Evolutionary conservation across 2,329 filamentous ascomycete genomes (phyloP), one percentile per base, ranked within the genome.

Genomic region (Claviceps africana): DNA sequence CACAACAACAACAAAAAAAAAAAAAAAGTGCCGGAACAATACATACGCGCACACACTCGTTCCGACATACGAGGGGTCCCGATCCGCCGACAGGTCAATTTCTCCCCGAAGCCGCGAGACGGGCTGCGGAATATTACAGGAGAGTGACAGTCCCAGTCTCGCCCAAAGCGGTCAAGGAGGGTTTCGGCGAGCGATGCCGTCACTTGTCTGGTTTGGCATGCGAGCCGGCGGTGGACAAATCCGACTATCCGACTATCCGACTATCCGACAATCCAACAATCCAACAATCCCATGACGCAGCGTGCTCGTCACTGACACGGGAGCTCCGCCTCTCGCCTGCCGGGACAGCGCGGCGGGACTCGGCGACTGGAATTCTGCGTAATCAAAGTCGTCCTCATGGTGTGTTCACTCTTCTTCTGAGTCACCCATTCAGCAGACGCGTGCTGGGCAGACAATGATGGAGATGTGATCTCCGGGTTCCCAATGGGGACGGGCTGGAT

Each of bases 161-260:
- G 33, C 33, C 33, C 15, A 37, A 37, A 37, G 33, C 33, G 33
- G 33, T 37, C 13, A 5, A 33, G 13, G 17, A 3, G 17, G 17
- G 13, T 15, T 3, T 31, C 5, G n/a, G 15, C 22, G n/a, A 35
- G 19, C 30, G 43, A 46, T 42, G 33, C 37, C 43, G 50, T 51
- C 43, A 47, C 45, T 25, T 47, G 50, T n/a, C n/a, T n/a, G n/a
- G n/a, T n/a, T n/a, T n/a, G n/a, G 43, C 35, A 51, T 51, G 43
- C 33, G 25, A 42, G n/a, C 33, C 19, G 30, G 25, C 40, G 19
- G 42, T n/a, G n/a, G n/a, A n/a, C n/a, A n/a, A n/a, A n/a, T n/a
- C n/a, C n/a, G n/a, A n/a, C n/a, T n/a, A n/a, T n/a, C n/a, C n/a
- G n/a, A n/a, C n/a, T n/a, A n/a, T n/a, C n/a, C n/a, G n/a, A n/a